A percentile compares a stretch with the other conserved stretches of the same genome.
phyloP scores from a whole-genome alignment of 352 stramenopile genomes.

The Phytophthora nicotianae region DNA sequence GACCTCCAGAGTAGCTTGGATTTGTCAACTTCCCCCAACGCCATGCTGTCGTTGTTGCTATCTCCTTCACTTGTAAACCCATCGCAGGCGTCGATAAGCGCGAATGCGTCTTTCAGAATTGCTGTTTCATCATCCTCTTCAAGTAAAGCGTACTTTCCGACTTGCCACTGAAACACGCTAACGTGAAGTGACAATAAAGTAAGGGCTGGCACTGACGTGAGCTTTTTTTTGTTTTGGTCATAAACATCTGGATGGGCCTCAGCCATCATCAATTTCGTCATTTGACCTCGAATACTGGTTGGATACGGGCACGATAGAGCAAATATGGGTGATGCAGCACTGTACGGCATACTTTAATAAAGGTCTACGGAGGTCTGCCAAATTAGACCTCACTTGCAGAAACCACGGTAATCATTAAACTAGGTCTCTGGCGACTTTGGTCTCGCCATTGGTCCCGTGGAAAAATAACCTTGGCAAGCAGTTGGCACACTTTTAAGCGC shows the following conservation, averaged over 20 bases:
- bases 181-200: neutral
- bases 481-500: too few species aligned
- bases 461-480: too few species aligned
- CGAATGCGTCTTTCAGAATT: constrained; percentile 12
- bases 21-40: neutral
- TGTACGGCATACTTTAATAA: too few species aligned
- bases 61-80: constrained; percentile 6
- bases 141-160: constrained; percentile 1
- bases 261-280: constrained; percentile 1
- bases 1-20: neutral
- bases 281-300: neutral
- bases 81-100: constrained; percentile 9
- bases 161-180: neutral
- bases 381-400: too few species aligned
- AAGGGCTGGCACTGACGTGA: neutral
- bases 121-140: neutral
- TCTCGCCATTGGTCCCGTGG: too few species aligned
- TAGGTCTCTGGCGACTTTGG: too few species aligned
- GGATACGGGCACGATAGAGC: too few species aligned
- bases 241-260: neutral
- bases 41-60: neutral
- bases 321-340: too few species aligned
- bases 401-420: too few species aligned
- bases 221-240: neutral
- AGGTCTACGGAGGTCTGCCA: too few species aligned